These are phyloP conservation scores for Neurospora sp. DNA, from an alignment of 495 filamentous ascomycete species.

Conservation along the genomic window DNA sequence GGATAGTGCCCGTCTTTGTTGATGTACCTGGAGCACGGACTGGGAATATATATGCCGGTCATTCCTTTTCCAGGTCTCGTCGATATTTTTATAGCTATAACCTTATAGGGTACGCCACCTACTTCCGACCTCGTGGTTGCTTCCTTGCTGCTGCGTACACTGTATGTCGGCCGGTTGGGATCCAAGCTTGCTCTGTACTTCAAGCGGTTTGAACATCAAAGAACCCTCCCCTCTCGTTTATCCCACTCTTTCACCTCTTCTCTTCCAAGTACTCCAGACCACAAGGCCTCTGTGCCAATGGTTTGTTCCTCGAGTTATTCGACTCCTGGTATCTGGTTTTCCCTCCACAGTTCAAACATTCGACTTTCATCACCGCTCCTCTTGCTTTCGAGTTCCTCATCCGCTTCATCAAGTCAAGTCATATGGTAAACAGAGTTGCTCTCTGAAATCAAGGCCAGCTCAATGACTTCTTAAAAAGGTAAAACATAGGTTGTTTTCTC, in stretches of 20 bases:
- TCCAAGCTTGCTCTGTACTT: neutral
- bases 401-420: neutral
- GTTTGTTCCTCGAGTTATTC: neutral
- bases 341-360: neutral
- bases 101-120: conserved; percentile 10
- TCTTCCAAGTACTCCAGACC: neutral
- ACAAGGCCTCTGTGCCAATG: neutral
- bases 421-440: neutral
- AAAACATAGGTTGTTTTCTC: neutral
- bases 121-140: conserved; percentile 1
- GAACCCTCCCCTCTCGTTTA: neutral
- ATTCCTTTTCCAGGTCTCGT: conserved; percentile 5
- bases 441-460: neutral
- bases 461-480: neutral
- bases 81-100: conserved; percentile 5
- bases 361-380: neutral
- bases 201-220: neutral
- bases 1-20: neutral
- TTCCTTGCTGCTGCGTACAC: neutral
- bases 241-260: neutral
- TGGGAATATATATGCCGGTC: conserved; percentile 17
- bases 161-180: neutral
- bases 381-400: neutral
- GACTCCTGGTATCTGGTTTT: neutral
- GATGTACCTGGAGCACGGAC: conserved; percentile 8